A percentile compares a stretch with the other conserved stretches of the same genome.
phyloP scores from a whole-genome alignment of 305 asterid genomes.

The Striga hermonthica region DNA sequence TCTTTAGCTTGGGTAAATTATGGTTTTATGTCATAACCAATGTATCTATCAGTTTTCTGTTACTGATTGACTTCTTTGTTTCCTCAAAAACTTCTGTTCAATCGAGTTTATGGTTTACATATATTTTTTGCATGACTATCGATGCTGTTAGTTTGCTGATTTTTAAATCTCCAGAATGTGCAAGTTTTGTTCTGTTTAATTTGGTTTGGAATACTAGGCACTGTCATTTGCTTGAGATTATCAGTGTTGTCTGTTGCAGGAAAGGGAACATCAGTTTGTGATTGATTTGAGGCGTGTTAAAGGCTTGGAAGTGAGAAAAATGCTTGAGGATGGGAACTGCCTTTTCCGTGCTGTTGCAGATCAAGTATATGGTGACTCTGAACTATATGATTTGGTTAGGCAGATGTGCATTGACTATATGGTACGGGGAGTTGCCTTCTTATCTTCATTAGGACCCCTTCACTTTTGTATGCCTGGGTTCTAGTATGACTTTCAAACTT shows the following conservation, averaged over 20 bases:
- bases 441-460: slow-evolving; percentile 5
- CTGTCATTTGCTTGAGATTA: slow-evolving; percentile 19
- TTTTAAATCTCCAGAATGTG: slow-evolving; percentile 14
- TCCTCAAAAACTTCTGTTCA: too few species aligned
- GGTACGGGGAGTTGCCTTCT: slow-evolving; percentile 49
- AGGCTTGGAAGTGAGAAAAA: slow-evolving; percentile 90
- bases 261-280: slow-evolving; percentile 89
- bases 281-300: slow-evolving; percentile 76
- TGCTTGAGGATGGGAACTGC: slow-evolving; percentile 97
- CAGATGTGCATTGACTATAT: slow-evolving; percentile 99
- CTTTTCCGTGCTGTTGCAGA: slow-evolving; percentile 99
- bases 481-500: too few species aligned
- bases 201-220: slow-evolving; percentile 23
- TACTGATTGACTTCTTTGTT: too few species aligned
- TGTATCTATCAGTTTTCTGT: too few species aligned
- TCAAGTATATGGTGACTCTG: slow-evolving; percentile 99
- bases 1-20: too few species aligned
- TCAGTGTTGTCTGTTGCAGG: slow-evolving; percentile 49
- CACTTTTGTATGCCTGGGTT: slow-evolving; percentile 15
- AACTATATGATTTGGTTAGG: slow-evolving; percentile 77
- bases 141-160: slow-evolving; percentile 9
- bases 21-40: too few species aligned
- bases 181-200: slow-evolving; percentile 24
- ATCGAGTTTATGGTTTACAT: neutral
- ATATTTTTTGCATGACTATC: slow-evolving; percentile 20